phyloP scores from a whole-genome alignment of 768 basidiomycete genomes.

The Hypholoma fasciculare region DNA sequence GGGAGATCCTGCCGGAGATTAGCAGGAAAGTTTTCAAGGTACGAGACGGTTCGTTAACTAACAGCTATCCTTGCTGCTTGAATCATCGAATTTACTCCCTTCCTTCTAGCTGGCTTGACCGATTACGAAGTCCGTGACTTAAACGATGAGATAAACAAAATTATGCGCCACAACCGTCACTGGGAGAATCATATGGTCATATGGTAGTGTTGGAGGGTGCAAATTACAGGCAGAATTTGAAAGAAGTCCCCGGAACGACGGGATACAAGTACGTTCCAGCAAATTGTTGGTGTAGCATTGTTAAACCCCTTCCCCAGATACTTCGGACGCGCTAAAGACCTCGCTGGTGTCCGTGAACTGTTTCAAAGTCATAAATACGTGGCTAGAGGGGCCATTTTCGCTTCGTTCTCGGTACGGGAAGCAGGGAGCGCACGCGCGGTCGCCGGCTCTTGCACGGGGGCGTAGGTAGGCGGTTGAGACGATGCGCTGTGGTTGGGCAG shows the following conservation, averaged over 20 bases:
- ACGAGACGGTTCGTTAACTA: conserved; percentile 75
- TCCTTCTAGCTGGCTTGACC: conserved; percentile 73
- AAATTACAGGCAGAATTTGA: conserved; percentile 91
- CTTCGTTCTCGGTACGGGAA: too few relatives aligned
- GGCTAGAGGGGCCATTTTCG: too few relatives aligned
- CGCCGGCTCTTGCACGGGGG: too few relatives aligned
- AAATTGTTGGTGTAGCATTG: neutral
- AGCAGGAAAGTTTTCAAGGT: conserved; percentile 97
- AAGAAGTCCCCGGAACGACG: conserved; percentile 94
- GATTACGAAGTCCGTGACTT: conserved; percentile 96
- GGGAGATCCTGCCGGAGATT: conserved; percentile 92
- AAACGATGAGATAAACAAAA: conserved; percentile 97
- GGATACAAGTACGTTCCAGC: conserved; percentile 83
- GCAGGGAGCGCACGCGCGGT: too few relatives aligned
- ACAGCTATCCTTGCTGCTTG: neutral
- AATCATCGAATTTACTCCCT: neutral
- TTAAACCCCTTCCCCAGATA: conserved; percentile 56
- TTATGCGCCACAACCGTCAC: conserved; percentile 92
- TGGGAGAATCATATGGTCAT: conserved; percentile 99
- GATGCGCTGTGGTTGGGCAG: too few relatives aligned
- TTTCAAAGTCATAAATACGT: too few relatives aligned
- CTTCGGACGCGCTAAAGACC: conserved; percentile 94
- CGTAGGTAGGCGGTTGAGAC: too few relatives aligned
- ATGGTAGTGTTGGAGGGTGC: conserved; percentile 96
- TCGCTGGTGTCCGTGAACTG: conserved; percentile 95